Evolutionary conservation across 2,329 filamentous ascomycete genomes (phyloP), one percentile per base, ranked within the genome.

Genomic region (Fusarium longipes): DNA sequence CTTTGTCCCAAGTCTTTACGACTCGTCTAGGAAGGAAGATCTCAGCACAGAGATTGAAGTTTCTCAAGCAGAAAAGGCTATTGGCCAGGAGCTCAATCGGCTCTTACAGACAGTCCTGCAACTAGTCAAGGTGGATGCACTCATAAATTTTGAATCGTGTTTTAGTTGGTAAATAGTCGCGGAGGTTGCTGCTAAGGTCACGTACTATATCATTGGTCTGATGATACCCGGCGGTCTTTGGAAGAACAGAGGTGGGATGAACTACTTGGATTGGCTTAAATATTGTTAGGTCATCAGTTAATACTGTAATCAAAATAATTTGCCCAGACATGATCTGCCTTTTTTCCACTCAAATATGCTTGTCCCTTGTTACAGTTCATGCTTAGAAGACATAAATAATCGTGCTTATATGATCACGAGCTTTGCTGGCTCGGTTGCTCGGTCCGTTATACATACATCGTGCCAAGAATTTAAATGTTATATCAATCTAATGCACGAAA

Each of bases 161-260:
- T 29, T 5, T n/a, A n/a, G 25, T 20, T 7, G n/a, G n/a, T 11
- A 9, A 4, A 18, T 43, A 18, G 20, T 12, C 8, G 18, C 3
- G 22, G 2, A 25, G 17, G 8, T 18, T 12, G 4, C 10, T 20
- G 6, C 32, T 24, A n/a, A n/a, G n/a, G n/a, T 30, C 8, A 6
- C 36, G 17, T 35, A 17, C 15, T n/a, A 29, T n/a, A 39, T 30
- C 8, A 15, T 6, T 36, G 14, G 24, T 29, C 20, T 29, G 15
- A 33, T n/a, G 43, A 63, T 63, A 63, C 58, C 51, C 60, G 39
- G 36, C 24, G 15, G 5, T 22, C 30, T 27, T 38, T 43, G 1
- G 14, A n/a, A 25, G 18, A 12, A 24, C 12, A 12, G n/a, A n/a
- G n/a, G n/a, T n/a, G n/a, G n/a, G n/a, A n/a, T n/a, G n/a, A n/a